These are phyloP conservation scores for Lineolata rhizophorae DNA, from an alignment of 495 filamentous ascomycete genomes.

Conservation along the genomic window DNA sequence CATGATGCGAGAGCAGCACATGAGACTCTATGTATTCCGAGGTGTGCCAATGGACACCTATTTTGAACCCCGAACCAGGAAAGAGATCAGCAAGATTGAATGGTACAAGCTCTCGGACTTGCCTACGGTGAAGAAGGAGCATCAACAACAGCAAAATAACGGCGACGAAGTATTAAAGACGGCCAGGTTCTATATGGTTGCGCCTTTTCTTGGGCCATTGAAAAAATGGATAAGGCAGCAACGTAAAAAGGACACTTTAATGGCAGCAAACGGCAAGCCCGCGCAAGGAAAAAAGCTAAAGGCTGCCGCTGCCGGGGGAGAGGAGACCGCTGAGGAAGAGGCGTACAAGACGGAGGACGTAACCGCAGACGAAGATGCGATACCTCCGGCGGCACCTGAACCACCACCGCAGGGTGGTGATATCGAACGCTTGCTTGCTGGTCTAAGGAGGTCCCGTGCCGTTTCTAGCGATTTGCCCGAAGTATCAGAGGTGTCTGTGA, in stretches of 20 bases:
- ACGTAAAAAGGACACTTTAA: conserved; percentile 49
- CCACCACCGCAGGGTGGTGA: too few relatives aligned
- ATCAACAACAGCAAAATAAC: conserved; percentile 25
- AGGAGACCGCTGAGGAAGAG: too few relatives aligned
- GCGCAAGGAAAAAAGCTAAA: conserved; percentile 20
- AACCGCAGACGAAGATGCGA: too few relatives aligned
- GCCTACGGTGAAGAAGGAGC: conserved; percentile 52
- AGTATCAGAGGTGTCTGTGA: too few relatives aligned
- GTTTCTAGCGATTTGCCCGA: too few relatives aligned
- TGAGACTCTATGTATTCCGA: conserved; percentile 75
- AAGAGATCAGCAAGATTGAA: conserved; percentile 62
- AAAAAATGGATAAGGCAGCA: conserved; percentile 82
- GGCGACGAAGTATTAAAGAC: conserved; percentile 35
- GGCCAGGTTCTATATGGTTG: conserved; percentile 95
- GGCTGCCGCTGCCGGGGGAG: too few relatives aligned
- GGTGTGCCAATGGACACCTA: conserved; percentile 63
- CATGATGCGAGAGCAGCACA: conserved; percentile 76
- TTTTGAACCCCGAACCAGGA: conserved; percentile 77
- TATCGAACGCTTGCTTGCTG: too few relatives aligned
- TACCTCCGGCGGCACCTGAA: too few relatives aligned
- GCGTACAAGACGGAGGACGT: too few relatives aligned
- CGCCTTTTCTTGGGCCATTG: conserved; percentile 65
- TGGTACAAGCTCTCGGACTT: conserved; percentile 84
- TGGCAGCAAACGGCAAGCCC: too few relatives aligned
- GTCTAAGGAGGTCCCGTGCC: too few relatives aligned